A percentile compares a stretch with the other conserved stretches of the same genome.
Conservation (phyloP, 371 early-diverging fungal species). For the Apophysomyces ossiformis region DNA sequence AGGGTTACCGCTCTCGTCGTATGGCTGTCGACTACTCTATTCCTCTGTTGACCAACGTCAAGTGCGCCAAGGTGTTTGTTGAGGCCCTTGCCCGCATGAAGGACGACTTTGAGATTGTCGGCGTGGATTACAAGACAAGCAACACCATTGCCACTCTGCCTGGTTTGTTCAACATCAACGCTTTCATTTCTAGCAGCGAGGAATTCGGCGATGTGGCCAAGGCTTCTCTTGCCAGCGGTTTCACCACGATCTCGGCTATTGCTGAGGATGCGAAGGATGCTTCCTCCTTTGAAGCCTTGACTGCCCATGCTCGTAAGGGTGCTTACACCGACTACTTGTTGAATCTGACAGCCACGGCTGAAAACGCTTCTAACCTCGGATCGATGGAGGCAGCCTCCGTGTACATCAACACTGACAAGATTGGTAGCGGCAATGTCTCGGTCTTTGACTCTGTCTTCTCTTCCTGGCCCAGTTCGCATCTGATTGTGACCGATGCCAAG, state of each 20-base stretch:
- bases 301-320: constrained; percentile 56
- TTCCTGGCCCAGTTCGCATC: constrained; percentile 74
- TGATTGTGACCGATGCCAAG: constrained; percentile 83
- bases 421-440: constrained; percentile 56
- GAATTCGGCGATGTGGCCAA: constrained; percentile 69
- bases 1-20: constrained; percentile 94
- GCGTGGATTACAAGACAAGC: constrained; percentile 89
- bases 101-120: constrained; percentile 69
- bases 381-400: constrained; percentile 57
- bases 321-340: constrained; percentile 81
- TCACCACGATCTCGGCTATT: constrained; percentile 75
- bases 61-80: constrained; percentile 96
- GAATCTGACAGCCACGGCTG: constrained; percentile 68
- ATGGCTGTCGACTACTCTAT: constrained; percentile 96
- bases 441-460: constrained; percentile 68
- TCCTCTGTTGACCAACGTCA: constrained; percentile 96
- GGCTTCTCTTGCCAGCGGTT: constrained; percentile 84
- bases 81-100: constrained; percentile 88
- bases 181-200: constrained; percentile 55
- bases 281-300: constrained; percentile 57
- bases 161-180: constrained; percentile 84
- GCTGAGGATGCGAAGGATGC: constrained; percentile 60
- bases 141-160: constrained; percentile 84
- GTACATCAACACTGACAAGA: constrained; percentile 62
- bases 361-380: constrained; percentile 55